Evolutionary conservation across 2,329 filamentous ascomycete genomes (phyloP).

Genomic region (Microsporum ferrugineum): DNA sequence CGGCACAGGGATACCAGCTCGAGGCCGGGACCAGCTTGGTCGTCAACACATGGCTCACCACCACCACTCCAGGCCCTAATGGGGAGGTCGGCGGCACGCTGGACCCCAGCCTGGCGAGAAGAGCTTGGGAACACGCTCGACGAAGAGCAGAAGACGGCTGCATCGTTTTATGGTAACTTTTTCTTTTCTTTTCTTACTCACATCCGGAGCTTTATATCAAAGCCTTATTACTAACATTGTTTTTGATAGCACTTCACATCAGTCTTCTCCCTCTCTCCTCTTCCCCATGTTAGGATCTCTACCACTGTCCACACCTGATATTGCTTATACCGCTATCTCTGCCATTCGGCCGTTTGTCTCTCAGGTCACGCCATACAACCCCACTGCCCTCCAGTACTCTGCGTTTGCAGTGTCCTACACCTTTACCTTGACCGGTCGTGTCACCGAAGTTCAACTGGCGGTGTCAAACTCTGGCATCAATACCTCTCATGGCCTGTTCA

Average conservation of each 20-base stretch:
- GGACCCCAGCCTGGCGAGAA: slow-evolving; percentile 62
- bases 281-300: slow-evolving; percentile 69
- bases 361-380: slow-evolving; percentile 79
- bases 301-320: slow-evolving; percentile 64
- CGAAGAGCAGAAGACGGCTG: slow-evolving; percentile 91
- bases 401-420: slow-evolving; percentile 72
- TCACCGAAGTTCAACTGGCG: slow-evolving; percentile 63
- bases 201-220: too few species aligned
- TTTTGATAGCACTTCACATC: slow-evolving; percentile 63
- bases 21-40: slow-evolving; percentile 85
- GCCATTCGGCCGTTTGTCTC: slow-evolving; percentile 77
- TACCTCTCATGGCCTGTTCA: slow-evolving; percentile 64
- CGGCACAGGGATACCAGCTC: slow-evolving; percentile 69
- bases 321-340: slow-evolving; percentile 66
- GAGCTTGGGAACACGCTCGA: slow-evolving; percentile 93
- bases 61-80: slow-evolving; percentile 56
- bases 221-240: slow-evolving; percentile 12
- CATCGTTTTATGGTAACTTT: slow-evolving; percentile 67
- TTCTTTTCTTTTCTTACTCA: neutral
- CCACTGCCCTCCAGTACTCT: slow-evolving; percentile 68
- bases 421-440: slow-evolving; percentile 65
- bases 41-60: slow-evolving; percentile 91
- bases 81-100: slow-evolving; percentile 65
- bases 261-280: slow-evolving; percentile 74
- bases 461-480: slow-evolving; percentile 83